Evolutionary conservation across 1,284 basidiomycete species (phyloP).

Genomic region (Pascua sp.): DNA sequence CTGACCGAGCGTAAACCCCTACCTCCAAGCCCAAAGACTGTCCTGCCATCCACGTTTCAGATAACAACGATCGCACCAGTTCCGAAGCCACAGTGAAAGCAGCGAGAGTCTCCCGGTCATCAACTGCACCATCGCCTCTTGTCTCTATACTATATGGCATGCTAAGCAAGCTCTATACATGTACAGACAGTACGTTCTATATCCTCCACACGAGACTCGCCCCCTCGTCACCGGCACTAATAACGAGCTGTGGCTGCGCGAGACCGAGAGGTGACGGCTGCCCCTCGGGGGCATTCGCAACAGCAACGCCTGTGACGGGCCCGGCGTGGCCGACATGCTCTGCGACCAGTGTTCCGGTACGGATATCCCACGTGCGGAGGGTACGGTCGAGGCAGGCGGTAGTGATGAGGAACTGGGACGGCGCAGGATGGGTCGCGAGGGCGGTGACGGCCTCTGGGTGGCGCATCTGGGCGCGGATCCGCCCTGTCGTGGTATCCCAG

Average conservation of each 20-base stretch:
- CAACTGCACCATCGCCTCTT: too few relatives aligned
- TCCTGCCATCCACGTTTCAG: too few relatives aligned
- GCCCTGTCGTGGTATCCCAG: slow-evolving; percentile 85
- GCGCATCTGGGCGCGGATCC: slow-evolving; percentile 64
- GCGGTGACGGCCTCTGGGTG: slow-evolving; percentile 75
- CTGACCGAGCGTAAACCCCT: too few relatives aligned
- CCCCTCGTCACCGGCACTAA: slow-evolving; percentile 83
- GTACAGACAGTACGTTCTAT: background rate
- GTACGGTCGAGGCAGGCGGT: slow-evolving; percentile 81
- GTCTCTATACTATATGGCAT: too few relatives aligned
- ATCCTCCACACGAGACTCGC: slow-evolving; percentile 64
- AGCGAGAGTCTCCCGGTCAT: too few relatives aligned
- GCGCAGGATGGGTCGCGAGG: slow-evolving; percentile 67
- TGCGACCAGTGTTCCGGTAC: slow-evolving; percentile 72
- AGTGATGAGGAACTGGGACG: slow-evolving; percentile 65
- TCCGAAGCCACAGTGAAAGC: too few relatives aligned
- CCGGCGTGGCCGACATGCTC: slow-evolving; percentile 82
- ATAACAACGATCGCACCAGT: too few relatives aligned
- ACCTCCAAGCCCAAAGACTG: too few relatives aligned
- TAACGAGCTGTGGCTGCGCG: slow-evolving; percentile 53
- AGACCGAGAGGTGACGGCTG: slow-evolving; percentile 41
- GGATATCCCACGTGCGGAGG: slow-evolving; percentile 87
- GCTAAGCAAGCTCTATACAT: too few relatives aligned
- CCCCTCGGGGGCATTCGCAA: slow-evolving; percentile 51
- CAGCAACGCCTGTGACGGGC: slow-evolving; percentile 70